Base-by-base conservation (phyloP, 805 yeast species). In the Grigorovia transvaalensis region DNA sequence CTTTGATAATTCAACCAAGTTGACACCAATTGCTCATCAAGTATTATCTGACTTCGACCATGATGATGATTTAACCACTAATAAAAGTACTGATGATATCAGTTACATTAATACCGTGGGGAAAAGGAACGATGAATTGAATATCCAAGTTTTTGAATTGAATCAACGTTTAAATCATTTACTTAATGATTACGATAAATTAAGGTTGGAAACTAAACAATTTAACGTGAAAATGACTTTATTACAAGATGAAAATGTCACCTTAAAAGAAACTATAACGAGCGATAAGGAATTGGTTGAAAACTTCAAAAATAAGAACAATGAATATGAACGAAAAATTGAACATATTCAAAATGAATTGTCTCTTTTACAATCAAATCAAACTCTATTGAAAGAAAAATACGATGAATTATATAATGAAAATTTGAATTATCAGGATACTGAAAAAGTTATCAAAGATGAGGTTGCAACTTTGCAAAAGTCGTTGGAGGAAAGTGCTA, bases 361-460 rank as follows among this genome's bases (percentile, higher is more conserved):
- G 13, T 57, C 57, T 29, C 59, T 63, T 62, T 48, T 61, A 18
- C 61, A 58, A 23, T 61, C 65, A 47, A 65, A 64, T 49, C 64
- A 62, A 50, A 57, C 56, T 17, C 55, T 61, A 23, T 30, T 64
- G n/a, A 63, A 61, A 49, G 57, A 54, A 9, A 63, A 63, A 51
- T 62, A 59, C 49, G 64, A 61, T 47, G 49, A 48, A 17, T 38
- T 57, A 17, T 50, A 54, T 12, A 38, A 51, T 29, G 65, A 62
- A 43, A 33, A 54, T 40, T 59, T 57, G 11, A 47, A 40, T 15
- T 44, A 17, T 18, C 33, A 35, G 11, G 40, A n/a, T 15, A 46
- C 18, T 17, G 51, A 44, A 9, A 40, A 38, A 13, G 33, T 19
- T 40, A 29, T 45, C 45, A 17, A 30, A 23, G 49, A 44, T 38